A percentile compares a stretch with the other conserved stretches of the same genome.
Conservation (phyloP, 305 asterid genomes). For the Solanum chacoense region DNA sequence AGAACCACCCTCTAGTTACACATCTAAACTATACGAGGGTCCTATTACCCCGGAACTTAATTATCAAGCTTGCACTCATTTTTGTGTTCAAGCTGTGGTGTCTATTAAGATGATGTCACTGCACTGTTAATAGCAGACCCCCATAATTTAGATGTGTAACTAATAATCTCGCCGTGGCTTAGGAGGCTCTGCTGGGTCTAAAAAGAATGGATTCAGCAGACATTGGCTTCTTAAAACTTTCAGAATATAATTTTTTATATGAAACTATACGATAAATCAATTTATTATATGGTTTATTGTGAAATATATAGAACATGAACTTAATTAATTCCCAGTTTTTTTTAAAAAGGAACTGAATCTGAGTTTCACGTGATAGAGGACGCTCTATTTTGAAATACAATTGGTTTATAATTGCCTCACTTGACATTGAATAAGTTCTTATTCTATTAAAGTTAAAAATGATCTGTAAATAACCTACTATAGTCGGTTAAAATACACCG, state of each 20-base stretch:
- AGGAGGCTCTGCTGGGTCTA: not conserved
- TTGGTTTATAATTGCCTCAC: not conserved
- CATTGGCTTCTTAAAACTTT: not conserved
- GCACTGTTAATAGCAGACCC: not conserved
- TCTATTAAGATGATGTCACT: not conserved
- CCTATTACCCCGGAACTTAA: not conserved
- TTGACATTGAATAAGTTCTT: not conserved
- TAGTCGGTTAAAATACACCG: not conserved
- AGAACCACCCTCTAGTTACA: not conserved
- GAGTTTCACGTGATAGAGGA: not conserved
- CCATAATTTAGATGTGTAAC: too few species aligned
- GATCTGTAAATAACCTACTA: not conserved
- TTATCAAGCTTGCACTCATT: not conserved
- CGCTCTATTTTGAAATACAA: not conserved
- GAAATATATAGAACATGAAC: not conserved
- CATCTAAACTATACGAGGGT: not conserved
- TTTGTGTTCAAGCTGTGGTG: not conserved
- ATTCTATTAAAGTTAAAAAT: not conserved
- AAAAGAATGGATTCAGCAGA: not conserved
- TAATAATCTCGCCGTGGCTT: too few species aligned
- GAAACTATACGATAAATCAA: not conserved
- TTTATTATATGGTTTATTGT: not conserved
- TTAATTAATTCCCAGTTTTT: not conserved
- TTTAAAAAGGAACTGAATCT: not conserved
- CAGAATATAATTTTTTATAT: not conserved